Evolutionary conservation across 805 yeast species (phyloP), one percentile per base, ranked within the genome.

Genomic region (Ascoidea rubescens): DNA sequence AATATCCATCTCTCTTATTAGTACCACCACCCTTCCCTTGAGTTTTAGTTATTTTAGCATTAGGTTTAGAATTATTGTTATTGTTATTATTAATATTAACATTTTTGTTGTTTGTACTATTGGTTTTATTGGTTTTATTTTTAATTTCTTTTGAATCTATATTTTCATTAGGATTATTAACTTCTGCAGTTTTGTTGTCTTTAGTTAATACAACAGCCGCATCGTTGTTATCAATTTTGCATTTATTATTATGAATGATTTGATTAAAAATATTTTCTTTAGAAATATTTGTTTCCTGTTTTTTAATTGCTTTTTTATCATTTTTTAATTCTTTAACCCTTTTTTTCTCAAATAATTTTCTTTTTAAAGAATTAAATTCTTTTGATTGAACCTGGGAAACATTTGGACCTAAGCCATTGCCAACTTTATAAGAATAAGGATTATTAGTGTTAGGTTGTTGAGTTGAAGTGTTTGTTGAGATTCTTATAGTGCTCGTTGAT

Each of bases 1-100:
- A 91, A 66, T 87, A 90, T 0, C 97, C 97, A 0, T 91, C 43
- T 77, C 50, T 67, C 67, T 37, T 54, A 47, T 32, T 48, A 48
- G 16, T 54, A 65, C 47, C 60, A 62, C 60, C 58, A 58, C 47
- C 62, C 47, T 51, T 53, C 43, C 31, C 48, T 50, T 49, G 49
- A 49, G 59, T n/a, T 52, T 48, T 53, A 54, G 56, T 37, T 54
- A 57, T 42, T 54, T 59, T 10, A 51, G 51, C 10, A 47, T 51
- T 16, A 16, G 17, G 5, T 31, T 30, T 12, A 31, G 16, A 43
- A 4, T 21, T 45, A 16, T 30, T 49, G 31, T 45, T 14, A 31
- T 48, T 49, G 8, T 31, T n/a, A 32, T 49, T 30, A 6, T 31
- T 33, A 21, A 6, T 12, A 52, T 55, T 10, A 58, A 55, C 14